Conservation (phyloP, 2,329 filamentous ascomycete genomes). For the Pyrenochaeta sp. region DNA sequence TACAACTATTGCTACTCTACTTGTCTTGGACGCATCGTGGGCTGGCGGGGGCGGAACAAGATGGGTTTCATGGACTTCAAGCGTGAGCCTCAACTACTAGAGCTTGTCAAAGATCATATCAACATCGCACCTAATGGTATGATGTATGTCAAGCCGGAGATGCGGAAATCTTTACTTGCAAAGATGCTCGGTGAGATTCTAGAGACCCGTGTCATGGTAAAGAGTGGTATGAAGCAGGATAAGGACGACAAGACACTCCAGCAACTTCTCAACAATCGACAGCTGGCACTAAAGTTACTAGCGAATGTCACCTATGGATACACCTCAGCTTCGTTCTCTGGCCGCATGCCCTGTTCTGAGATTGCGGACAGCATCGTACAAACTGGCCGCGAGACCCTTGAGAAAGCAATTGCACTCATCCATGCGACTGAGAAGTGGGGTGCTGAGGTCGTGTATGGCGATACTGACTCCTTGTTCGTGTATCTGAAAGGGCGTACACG, state of each 20-base stretch:
- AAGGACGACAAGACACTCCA: conserved; percentile 88
- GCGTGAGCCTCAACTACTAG: conserved; percentile 75
- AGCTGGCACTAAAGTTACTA: conserved; percentile 91
- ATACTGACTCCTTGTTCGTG: conserved; percentile 95
- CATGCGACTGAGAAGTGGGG: conserved; percentile 88
- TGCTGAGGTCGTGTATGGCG: conserved; percentile 96
- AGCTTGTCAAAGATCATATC: conserved; percentile 81
- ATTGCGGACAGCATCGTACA: conserved; percentile 99
- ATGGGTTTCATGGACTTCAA: conserved; percentile 93
- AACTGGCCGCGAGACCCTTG: conserved; percentile 90
- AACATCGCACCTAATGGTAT: conserved; percentile 96
- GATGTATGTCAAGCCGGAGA: conserved; percentile 86
- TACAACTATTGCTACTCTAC: conserved; percentile 99
- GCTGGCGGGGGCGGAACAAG: conserved; percentile 91
- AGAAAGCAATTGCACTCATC: conserved; percentile 90
- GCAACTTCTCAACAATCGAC: conserved; percentile 87
- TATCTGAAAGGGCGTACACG: conserved; percentile 85
- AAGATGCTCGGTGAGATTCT: conserved; percentile 97
- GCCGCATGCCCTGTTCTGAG: conserved; percentile 96
- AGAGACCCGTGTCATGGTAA: conserved; percentile 97
- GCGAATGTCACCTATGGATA: conserved; percentile 99
- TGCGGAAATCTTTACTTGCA: conserved; percentile 88
- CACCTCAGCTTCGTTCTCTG: conserved; percentile 94
- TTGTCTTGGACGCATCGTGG: conserved; percentile 82
- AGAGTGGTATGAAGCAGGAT: conserved; percentile 93